phyloP scores from a whole-genome alignment of 192 early-diverging fungal species.

The Backusella macrospora region DNA sequence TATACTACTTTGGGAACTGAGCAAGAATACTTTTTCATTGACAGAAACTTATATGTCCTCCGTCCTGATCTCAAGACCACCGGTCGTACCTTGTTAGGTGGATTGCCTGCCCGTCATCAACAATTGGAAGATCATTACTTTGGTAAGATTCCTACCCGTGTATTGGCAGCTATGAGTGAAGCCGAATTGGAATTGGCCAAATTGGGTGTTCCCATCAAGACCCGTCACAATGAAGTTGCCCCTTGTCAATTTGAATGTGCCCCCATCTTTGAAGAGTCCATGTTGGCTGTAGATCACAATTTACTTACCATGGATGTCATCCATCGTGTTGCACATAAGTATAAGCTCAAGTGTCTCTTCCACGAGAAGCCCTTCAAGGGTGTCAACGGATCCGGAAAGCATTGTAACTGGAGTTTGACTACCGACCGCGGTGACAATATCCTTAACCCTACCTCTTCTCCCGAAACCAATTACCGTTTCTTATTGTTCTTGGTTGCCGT shows the following conservation, averaged over 20 bases:
- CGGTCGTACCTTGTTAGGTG: constrained; percentile 92
- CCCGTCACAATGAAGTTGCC: constrained; percentile 99
- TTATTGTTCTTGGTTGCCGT: constrained; percentile 92
- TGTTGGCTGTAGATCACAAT: constrained; percentile 98
- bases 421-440: constrained; percentile 97
- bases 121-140: constrained; percentile 99
- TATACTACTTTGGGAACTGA: constrained; percentile 95
- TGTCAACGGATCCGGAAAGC: constrained; percentile 98
- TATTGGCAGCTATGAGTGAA: constrained; percentile 91
- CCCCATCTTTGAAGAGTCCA: constrained; percentile 97
- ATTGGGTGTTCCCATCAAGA: constrained; percentile 98
- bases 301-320: constrained; percentile 96
- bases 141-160: constrained; percentile 92
- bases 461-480: constrained; percentile 99
- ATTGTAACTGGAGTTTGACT: constrained; percentile 97
- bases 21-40: constrained; percentile 99
- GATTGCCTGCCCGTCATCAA: constrained; percentile 96
- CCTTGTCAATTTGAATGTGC: constrained; percentile 98
- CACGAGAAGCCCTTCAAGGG: constrained; percentile 99
- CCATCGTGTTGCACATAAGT: constrained; percentile 95
- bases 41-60: constrained; percentile 91
- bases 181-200: constrained; percentile 91
- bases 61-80: constrained; percentile 96
- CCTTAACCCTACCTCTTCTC: constrained; percentile 91
- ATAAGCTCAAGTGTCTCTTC: constrained; percentile 96